phyloP scores from a whole-genome alignment of 257 asterid genomes.

The Parsonsia alboflavescens region DNA sequence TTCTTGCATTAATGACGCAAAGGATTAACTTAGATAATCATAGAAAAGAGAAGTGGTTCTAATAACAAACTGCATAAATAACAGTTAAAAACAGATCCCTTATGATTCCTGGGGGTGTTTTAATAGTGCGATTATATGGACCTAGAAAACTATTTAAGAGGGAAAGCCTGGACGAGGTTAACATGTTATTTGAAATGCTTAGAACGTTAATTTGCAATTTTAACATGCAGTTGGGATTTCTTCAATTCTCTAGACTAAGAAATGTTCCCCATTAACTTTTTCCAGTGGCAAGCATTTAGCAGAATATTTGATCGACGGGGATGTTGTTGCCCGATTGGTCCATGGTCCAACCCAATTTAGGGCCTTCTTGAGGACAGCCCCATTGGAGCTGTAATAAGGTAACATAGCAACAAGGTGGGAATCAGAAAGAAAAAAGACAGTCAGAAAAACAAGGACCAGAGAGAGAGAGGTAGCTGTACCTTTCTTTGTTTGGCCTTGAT shows the following conservation, averaged over 20 bases:
- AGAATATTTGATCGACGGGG: not conserved
- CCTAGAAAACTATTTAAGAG: not conserved
- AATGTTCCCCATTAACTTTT: not conserved
- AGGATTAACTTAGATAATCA: not conserved
- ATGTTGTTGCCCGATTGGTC: too few relatives aligned
- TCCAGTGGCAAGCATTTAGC: constrained; percentile 5
- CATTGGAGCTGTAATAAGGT: too few relatives aligned
- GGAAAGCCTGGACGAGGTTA: not conserved
- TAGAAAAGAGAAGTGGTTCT: not conserved
- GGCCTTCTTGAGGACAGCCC: too few relatives aligned
- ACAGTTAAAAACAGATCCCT: not conserved
- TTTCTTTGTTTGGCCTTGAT: too few relatives aligned
- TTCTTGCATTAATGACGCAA: not conserved
- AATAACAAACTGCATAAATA: not conserved
- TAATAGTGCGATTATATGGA: not conserved
- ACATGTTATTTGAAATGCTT: not conserved
- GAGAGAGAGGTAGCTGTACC: too few relatives aligned
- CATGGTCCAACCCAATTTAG: too few relatives aligned
- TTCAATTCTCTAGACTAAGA: not conserved
- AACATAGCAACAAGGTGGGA: too few relatives aligned
- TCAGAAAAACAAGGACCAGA: too few relatives aligned
- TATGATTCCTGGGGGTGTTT: not conserved
- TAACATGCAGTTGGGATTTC: not conserved
- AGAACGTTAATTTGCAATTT: not conserved
- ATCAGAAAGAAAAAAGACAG: too few relatives aligned